Percentiles rank a stretch among this genome's conserved stretches.
phyloP scores from a whole-genome alignment of 805 yeast genomes.

The Nakazawaea ishiwadae region DNA sequence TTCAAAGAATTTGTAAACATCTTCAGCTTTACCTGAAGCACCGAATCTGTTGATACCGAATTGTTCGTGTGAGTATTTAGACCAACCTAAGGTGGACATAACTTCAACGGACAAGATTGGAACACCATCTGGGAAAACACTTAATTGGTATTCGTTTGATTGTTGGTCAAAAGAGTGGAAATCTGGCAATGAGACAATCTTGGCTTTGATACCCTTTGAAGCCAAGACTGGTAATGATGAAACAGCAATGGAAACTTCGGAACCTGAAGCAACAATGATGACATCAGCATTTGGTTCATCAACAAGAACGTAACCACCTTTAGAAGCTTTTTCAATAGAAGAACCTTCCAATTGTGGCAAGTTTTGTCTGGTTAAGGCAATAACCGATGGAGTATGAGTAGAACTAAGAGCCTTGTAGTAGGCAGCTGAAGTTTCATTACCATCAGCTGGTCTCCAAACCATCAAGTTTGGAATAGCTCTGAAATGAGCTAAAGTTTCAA shows the following conservation, averaged over 20 bases:
- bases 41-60: constrained; percentile 96
- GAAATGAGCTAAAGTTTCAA: constrained; percentile 81
- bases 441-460: constrained; percentile 94
- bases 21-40: constrained; percentile 87
- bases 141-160: constrained; percentile 70
- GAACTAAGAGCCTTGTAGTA: constrained; percentile 62
- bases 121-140: constrained; percentile 90
- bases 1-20: constrained; percentile 78
- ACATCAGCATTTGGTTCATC: constrained; percentile 61
- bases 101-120: constrained; percentile 95
- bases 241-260: constrained; percentile 82
- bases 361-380: constrained; percentile 83
- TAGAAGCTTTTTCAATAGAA: constrained; percentile 80
- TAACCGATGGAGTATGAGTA: constrained; percentile 62
- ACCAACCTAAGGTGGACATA: constrained; percentile 88
- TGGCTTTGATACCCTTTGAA: constrained; percentile 62
- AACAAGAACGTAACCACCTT: constrained; percentile 87
- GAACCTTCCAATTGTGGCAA: constrained; percentile 93
- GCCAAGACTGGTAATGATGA: constrained; percentile 76
- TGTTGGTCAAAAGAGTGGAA: constrained; percentile 86
- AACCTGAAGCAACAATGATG: constrained; percentile 87
- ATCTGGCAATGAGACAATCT: constrained; percentile 92
- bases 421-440: constrained; percentile 85
- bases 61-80: constrained; percentile 92
- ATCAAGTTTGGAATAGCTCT: constrained; percentile 79